Evolutionary conservation across 139 green algal genomes (phyloP).

Genomic region (Chlamydomonas schloesseri): DNA sequence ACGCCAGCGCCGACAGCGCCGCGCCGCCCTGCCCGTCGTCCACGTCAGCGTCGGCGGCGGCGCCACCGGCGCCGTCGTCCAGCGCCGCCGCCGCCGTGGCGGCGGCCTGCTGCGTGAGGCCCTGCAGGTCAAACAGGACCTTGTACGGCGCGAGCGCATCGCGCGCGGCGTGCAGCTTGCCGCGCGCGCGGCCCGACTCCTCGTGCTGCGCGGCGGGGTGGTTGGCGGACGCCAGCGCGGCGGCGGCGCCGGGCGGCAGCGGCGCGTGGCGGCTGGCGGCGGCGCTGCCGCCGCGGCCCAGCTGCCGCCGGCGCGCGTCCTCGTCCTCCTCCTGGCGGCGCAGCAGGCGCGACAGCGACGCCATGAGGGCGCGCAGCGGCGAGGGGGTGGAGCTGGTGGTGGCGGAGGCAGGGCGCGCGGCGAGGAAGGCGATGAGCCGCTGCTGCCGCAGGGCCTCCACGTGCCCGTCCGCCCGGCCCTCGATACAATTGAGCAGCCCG

Average conservation of each 20-base stretch:
- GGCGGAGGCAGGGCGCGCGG: background rate
- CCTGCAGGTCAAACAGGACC: constrained; percentile 31
- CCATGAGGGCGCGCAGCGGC: background rate
- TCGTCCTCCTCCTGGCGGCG: background rate
- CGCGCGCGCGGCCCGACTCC: background rate
- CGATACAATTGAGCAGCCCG: constrained; percentile 26
- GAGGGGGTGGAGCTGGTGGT: background rate
- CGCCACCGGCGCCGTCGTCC: background rate
- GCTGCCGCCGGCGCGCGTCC: too few species aligned
- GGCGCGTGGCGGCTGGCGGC: too few species aligned
- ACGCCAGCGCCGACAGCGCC: background rate
- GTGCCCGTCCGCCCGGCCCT: background rate
- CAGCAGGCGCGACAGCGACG: background rate
- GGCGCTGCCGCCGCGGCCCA: too few species aligned
- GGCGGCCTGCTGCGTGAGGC: background rate
- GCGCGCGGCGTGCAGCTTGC: constrained; percentile 27
- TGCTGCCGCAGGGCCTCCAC: constrained; percentile 6
- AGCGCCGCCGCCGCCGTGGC: background rate
- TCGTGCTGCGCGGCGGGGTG: background rate
- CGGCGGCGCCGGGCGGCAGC: too few species aligned
- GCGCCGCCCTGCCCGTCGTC: too few species aligned
- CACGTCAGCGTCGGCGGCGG: background rate
- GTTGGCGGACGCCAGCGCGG: too few species aligned
- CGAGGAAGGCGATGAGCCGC: constrained; percentile 1
- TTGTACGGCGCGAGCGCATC: constrained; percentile 15